Evolutionary conservation across 352 stramenopile genomes (phyloP), one percentile per base, ranked within the genome.

Genomic region (Globisporangium spinosum): DNA sequence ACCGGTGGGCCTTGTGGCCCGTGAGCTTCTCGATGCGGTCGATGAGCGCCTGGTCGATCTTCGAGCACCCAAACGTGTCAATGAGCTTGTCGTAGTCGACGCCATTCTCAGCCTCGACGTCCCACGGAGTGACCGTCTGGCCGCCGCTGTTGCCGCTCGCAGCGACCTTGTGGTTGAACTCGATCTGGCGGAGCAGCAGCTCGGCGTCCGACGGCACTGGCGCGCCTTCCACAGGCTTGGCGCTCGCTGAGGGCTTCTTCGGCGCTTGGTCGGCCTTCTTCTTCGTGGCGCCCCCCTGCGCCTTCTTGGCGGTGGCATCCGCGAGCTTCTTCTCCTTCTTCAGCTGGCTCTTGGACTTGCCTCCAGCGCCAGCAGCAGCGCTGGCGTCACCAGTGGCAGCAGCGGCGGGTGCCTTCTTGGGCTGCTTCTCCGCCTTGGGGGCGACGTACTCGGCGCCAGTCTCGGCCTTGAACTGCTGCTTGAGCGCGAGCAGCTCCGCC

Each of bases 11-110:
- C 73, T 76, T 90, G 70, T 89, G 91, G 71, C 89, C 93, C 27
- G 97, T 99, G 27, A 99, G 78, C 68, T 90, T 84, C 78, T 99
- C 96, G 51, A 99, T 97, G 40, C 97, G 88, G 60, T 87, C 82
- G 54, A 99, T 88, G 15, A 99, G 81, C 62, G 96, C 79, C 13
- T 92, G 71, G 32, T 93, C 91, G 65, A 99, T 98, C 57, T 94
- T 87, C 35, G 92, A 95, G 64, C 91, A 99, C 58, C 98, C 98
- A 74, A 99, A 99, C 67, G 98, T 84, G 38, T 98, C 88, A 27
- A 99, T 98, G 15, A 99, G 87, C 78, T 99, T 99, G 76, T 97
- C 92, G 74, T 99, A 99, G 82, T 99, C 97, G 58, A 99, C 98
- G 60, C 91, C 94, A 64, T 95, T 92, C 69, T 98, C 94, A 10